A percentile compares a stretch with the other conserved stretches of the same genome.
These are phyloP conservation scores for Hypoxylon crocopeplum DNA, from an alignment of 495 filamentous ascomycete genomes.

Conservation along the genomic window DNA sequence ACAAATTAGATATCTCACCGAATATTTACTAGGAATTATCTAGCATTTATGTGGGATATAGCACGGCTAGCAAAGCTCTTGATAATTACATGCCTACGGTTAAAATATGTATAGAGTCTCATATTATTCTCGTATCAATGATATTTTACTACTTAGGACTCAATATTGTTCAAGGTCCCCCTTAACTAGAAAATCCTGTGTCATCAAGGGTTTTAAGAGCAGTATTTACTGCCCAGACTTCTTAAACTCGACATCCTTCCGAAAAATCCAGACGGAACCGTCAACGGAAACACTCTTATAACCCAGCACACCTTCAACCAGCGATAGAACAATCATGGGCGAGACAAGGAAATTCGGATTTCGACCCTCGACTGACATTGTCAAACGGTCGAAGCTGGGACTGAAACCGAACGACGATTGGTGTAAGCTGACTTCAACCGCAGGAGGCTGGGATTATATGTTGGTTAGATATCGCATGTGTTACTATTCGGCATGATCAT, in stretches of 20 bases:
- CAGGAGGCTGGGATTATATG: conserved; percentile 40
- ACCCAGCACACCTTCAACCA: conserved; percentile 49
- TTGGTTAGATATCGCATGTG: background rate
- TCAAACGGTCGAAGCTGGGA: conserved; percentile 45
- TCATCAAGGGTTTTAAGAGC: too few relatives aligned
- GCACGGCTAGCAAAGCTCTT: too few relatives aligned
- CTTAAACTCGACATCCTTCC: conserved; percentile 32
- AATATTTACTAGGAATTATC: too few relatives aligned
- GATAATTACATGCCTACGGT: too few relatives aligned
- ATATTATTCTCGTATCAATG: too few relatives aligned
- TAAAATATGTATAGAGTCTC: too few relatives aligned
- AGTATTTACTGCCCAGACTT: background rate
- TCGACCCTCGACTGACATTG: conserved; percentile 38
- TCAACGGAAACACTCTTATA: conserved; percentile 43
- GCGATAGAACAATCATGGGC: conserved; percentile 43
- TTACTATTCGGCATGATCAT: background rate
- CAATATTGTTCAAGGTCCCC: too few relatives aligned
- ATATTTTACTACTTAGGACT: too few relatives aligned
- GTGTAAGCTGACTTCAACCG: conserved; percentile 42
- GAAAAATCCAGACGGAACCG: conserved; percentile 30
- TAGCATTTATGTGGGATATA: too few relatives aligned
- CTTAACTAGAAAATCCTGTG: too few relatives aligned
- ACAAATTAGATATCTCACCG: too few relatives aligned
- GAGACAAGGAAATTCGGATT: conserved; percentile 39
- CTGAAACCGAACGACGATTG: conserved; percentile 48